A percentile compares a stretch with the other conserved stretches of the same genome.
phyloP scores from a whole-genome alignment of 176 grass and related monocot species.

The Chloris gayana region DNA sequence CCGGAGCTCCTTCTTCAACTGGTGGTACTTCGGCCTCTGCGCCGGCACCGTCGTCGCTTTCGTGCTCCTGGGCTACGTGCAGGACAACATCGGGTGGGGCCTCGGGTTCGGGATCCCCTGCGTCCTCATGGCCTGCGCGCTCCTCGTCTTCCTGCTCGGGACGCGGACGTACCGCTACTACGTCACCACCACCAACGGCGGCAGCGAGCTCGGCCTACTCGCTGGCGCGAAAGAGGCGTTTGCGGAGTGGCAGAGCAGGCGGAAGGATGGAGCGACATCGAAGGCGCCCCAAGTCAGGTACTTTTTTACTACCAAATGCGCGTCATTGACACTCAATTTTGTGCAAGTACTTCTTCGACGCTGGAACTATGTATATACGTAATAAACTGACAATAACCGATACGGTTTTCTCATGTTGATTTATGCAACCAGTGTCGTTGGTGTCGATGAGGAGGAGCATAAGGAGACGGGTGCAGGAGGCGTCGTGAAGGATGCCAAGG shows the following conservation, averaged over 20 bases:
- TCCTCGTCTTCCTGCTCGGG: constrained; percentile 57
- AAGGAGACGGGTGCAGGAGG: not conserved
- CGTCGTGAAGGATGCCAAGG: constrained; percentile 34
- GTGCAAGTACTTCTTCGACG: too few relatives aligned
- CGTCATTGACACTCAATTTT: not conserved
- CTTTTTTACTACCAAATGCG: not conserved
- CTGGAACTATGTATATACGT: not conserved
- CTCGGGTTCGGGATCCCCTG: constrained; percentile 67
- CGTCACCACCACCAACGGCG: not conserved
- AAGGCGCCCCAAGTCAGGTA: not conserved
- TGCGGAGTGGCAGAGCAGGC: constrained; percentile 21
- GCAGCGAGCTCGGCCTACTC: constrained; percentile 5
- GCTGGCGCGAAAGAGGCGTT: constrained; percentile 30
- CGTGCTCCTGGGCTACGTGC: constrained; percentile 51
- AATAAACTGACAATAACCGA: not conserved
- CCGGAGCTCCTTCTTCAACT: too few relatives aligned
- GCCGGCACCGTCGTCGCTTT: constrained; percentile 44
- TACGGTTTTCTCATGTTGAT: not conserved
- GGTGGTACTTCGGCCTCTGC: constrained; percentile 73
- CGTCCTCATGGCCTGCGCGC: constrained; percentile 42
- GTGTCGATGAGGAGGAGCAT: constrained; percentile 16
- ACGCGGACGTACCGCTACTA: constrained; percentile 55
- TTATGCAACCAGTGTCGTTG: not conserved
- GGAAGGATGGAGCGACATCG: not conserved
- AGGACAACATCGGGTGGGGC: constrained; percentile 71